Evolutionary conservation across 78 protist genomes (phyloP).

Genomic region (Monosiga brevicollis): DNA sequence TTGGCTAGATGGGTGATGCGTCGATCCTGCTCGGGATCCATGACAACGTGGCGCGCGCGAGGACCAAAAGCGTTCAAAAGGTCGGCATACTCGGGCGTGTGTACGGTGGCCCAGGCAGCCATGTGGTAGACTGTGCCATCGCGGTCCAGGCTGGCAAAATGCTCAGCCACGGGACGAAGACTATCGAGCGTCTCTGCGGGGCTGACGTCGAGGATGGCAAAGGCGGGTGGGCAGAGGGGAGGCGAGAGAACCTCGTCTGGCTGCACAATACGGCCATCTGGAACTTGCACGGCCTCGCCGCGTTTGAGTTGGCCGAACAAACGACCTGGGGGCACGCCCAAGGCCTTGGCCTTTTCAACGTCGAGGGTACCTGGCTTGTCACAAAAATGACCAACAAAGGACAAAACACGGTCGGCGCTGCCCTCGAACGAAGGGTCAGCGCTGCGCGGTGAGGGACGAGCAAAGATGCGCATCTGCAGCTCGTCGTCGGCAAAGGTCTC

Average conservation of each 20-base stretch:
- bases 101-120: neutral
- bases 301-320: neutral
- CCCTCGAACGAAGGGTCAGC: neutral
- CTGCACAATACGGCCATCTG: neutral
- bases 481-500: neutral
- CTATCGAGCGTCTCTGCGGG: neutral
- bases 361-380: slow-evolving; percentile 32
- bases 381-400: neutral
- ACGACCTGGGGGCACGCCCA: slow-evolving; percentile 53
- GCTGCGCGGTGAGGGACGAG: neutral
- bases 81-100: neutral
- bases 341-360: slow-evolving; percentile 32
- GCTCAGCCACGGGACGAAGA: neutral
- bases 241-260: neutral
- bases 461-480: neutral
- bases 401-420: neutral
- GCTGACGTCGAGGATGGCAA: neutral
- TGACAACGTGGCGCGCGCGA: neutral
- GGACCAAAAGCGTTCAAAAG: neutral
- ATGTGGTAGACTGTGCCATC: neutral
- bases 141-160: neutral
- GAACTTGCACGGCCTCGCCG: slow-evolving; percentile 13
- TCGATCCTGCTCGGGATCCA: neutral
- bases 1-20: neutral
- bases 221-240: neutral